Percentiles rank a stretch among this genome's conserved stretches.
These are phyloP conservation scores for Vitis labrusca DNA, from an alignment of 164 flowering plant species.

Conservation along the genomic window DNA sequence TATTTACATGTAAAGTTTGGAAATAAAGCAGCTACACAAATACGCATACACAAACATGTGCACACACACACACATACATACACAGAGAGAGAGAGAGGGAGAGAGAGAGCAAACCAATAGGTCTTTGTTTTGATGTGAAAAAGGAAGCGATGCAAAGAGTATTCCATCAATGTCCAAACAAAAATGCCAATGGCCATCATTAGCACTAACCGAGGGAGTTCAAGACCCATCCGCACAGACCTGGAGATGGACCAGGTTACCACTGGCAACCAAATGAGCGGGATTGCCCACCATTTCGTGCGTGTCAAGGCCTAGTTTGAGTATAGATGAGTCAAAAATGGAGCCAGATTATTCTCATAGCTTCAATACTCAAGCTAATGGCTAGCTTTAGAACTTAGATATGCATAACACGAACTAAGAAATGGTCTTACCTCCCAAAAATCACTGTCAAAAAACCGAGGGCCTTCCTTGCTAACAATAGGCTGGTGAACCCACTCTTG, in stretches of 20 bases:
- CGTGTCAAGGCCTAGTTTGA: constrained; percentile 70
- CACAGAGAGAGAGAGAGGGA: constrained; percentile 1
- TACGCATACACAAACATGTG: neutral
- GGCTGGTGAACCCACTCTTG: constrained; percentile 98
- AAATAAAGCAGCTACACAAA: neutral
- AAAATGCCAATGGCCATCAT: constrained; percentile 57
- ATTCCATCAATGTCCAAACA: constrained; percentile 80
- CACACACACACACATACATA: neutral
- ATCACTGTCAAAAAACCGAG: constrained; percentile 80
- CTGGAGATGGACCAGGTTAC: constrained; percentile 43
- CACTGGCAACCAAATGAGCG: constrained; percentile 81
- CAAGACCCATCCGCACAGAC: constrained; percentile 57
- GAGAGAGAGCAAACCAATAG: constrained; percentile 60
- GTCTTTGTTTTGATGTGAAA: constrained; percentile 85
- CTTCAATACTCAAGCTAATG: no score
- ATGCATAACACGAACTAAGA: no score
- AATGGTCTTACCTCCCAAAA: constrained; percentile 68
- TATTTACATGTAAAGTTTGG: no score
- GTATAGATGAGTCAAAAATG: neutral
- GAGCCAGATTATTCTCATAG: no score
- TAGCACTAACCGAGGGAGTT: constrained; percentile 40
- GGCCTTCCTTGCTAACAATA: constrained; percentile 82
- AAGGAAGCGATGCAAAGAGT: constrained; percentile 83
- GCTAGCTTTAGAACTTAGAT: no score
- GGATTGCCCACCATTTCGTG: constrained; percentile 82